phyloP scores from a whole-genome alignment of 352 stramenopile species.

The Globisporangium paroecandrum region DNA sequence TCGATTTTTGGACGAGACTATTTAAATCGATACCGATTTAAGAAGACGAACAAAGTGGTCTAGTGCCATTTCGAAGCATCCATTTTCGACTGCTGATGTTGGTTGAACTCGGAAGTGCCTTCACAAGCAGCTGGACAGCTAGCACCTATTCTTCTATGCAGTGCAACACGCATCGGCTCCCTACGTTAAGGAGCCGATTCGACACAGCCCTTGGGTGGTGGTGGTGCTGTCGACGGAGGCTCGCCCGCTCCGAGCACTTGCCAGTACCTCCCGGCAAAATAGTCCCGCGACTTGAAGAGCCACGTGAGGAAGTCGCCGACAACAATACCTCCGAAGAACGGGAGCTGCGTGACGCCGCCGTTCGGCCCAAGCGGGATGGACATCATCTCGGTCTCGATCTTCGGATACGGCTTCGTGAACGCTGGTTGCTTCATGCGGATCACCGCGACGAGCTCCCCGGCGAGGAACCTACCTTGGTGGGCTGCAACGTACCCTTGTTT shows the following conservation, averaged over 20 bases:
- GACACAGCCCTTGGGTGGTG: not conserved
- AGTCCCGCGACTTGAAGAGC: conserved; percentile 45
- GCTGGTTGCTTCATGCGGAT: not conserved
- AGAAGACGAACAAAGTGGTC: too few relatives aligned
- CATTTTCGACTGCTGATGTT: too few relatives aligned
- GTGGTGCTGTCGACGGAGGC: not conserved
- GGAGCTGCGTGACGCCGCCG: conserved; percentile 51
- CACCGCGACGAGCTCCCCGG: not conserved
- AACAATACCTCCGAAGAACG: conserved; percentile 43
- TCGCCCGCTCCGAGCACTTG: conserved; percentile 26
- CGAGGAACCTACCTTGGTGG: conserved; percentile 31
- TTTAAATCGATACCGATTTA: too few relatives aligned
- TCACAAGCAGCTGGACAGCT: too few relatives aligned
- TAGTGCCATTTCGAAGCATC: too few relatives aligned
- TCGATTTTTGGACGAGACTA: too few relatives aligned
- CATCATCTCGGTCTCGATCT: conserved; percentile 29
- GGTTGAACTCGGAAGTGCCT: too few relatives aligned
- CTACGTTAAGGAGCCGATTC: too few relatives aligned
- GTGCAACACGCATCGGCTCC: too few relatives aligned
- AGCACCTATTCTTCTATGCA: too few relatives aligned
- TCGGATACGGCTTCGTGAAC: conserved; percentile 15
- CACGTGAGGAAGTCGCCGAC: conserved; percentile 51
- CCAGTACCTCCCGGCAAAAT: conserved; percentile 40
- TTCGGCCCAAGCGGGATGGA: conserved; percentile 48
- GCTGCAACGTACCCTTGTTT: conserved; percentile 41